Base-by-base conservation (phyloP, 2,329 filamentous ascomycete species). In the Ophiostoma montium region DNA sequence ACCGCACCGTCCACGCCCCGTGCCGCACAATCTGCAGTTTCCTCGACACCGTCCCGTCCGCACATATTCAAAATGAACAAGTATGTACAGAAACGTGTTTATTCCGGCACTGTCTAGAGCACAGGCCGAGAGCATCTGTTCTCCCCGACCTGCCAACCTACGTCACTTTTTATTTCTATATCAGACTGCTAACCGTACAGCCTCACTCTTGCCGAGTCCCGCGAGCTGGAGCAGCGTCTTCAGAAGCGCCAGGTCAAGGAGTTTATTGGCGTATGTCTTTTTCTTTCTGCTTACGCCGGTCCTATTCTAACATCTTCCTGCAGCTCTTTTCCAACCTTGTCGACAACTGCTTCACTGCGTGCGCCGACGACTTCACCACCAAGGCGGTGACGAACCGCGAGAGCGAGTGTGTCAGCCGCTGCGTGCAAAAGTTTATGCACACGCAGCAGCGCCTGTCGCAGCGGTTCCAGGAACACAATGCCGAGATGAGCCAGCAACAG, bases 181-280 rank as follows among this genome's bases (percentile, higher is more conserved):
- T 19, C 21, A n/a, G 31, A 18, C 16, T 41, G 15, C 35, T 45
- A 30, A 44, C 30, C 18, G 35, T 23, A 13, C 33, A 54, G 54
- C 48, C 50, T 54, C 36, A 53, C 52, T 11, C 35, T 50, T 32
- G 38, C 56, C 42, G 56, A 57, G 50, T 50, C 94, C 74, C 85
- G 86, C 70, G 86, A 92, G 75, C 84, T 98, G 64, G 84, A 94
- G 69, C 71, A 79, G 70, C 87, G 92, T 68, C 89, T 98, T 79
- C 88, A 96, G 74, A 85, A 86, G 71, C 94, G 92, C 70, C 92
- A 98, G 71, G 86, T 98, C 76, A 95, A 95, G 72, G 90, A 96
- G 65, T 96, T 98, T 65, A 95, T 96, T 83, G 85, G 80, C 61
- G 92, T 96, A 76, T 59, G 86, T 74, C n/a, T 21, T 18, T 46